phyloP scores from a whole-genome alignment of 164 flowering plant species.

The Liquidambar formosana region DNA sequence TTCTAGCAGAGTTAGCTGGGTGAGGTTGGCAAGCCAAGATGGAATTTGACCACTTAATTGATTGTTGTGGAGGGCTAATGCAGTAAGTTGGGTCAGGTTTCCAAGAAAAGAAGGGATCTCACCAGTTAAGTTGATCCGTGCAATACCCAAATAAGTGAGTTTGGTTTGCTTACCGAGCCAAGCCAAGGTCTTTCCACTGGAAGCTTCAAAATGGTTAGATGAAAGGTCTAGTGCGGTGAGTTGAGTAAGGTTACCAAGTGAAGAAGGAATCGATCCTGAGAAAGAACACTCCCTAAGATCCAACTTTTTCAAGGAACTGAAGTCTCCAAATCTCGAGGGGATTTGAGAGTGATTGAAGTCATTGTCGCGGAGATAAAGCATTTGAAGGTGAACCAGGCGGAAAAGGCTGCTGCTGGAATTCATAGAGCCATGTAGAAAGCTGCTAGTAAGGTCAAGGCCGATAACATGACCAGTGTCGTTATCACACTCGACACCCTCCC shows the following conservation, averaged over 20 bases:
- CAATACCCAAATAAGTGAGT: too few species aligned
- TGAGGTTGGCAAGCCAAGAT: not conserved
- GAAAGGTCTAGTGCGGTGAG: too few species aligned
- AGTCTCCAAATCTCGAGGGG: conserved; percentile 13
- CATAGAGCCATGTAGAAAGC: conserved; percentile 23
- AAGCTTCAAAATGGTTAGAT: too few species aligned
- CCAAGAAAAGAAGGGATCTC: too few species aligned
- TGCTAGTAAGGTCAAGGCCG: conserved; percentile 17
- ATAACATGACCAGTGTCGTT: conserved; percentile 16
- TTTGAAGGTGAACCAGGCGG: conserved; percentile 4
- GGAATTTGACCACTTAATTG: conserved; percentile 23
- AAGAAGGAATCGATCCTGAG: too few species aligned
- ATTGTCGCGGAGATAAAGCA: conserved; percentile 22
- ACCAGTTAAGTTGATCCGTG: too few species aligned
- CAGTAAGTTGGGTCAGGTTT: not conserved
- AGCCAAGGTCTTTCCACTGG: too few species aligned
- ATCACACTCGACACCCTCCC: conserved; percentile 27
- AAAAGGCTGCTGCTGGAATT: conserved; percentile 22
- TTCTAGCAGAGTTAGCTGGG: not conserved
- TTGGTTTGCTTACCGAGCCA: too few species aligned
- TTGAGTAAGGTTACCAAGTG: too few species aligned
- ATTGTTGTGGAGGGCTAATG: too few species aligned
- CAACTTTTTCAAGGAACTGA: not conserved
- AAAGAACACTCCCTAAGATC: not conserved
- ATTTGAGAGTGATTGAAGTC: conserved; percentile 18